phyloP scores from a whole-genome alignment of 495 filamentous ascomycete species.

The Sporormia fimetaria region DNA sequence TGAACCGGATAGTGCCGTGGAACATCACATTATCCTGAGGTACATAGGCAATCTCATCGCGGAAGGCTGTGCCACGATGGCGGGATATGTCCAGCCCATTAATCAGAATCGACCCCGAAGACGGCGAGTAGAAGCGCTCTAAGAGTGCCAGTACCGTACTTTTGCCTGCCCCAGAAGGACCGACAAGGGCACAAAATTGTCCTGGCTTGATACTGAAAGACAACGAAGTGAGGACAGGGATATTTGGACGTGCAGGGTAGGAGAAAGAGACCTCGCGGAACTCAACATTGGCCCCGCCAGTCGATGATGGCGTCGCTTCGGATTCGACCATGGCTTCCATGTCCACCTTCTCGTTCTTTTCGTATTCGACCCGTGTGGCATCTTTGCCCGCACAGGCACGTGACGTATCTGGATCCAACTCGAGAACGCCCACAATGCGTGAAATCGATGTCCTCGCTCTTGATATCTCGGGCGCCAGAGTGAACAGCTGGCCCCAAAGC shows the following conservation, averaged over 20 bases:
- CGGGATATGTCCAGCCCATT: slow-evolving; percentile 12
- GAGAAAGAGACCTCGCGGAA: slow-evolving; percentile 46
- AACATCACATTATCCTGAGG: slow-evolving; percentile 21
- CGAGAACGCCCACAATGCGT: slow-evolving; percentile 14
- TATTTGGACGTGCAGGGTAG: slow-evolving; percentile 40
- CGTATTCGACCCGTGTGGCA: slow-evolving; percentile 55
- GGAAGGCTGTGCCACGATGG: slow-evolving; percentile 26
- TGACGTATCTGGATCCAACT: slow-evolving; percentile 16
- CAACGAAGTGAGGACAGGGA: slow-evolving; percentile 35
- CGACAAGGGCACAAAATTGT: slow-evolving; percentile 48
- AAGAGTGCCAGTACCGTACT: slow-evolving; percentile 39
- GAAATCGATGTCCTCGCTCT: slow-evolving; percentile 68
- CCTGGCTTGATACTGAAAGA: slow-evolving; percentile 35
- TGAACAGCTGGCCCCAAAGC: slow-evolving; percentile 73
- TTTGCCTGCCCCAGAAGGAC: slow-evolving; percentile 50
- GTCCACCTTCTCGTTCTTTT: slow-evolving; percentile 60
- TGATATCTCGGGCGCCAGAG: slow-evolving; percentile 74
- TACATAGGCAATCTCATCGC: slow-evolving; percentile 17
- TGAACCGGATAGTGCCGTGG: slow-evolving; percentile 17
- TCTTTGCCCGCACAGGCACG: slow-evolving; percentile 1
- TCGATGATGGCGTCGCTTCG: not conserved
- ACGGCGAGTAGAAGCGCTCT: slow-evolving; percentile 40
- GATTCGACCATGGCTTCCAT: slow-evolving; percentile 66
- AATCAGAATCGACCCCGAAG: slow-evolving; percentile 10
- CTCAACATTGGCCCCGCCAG: slow-evolving; percentile 30